A percentile compares a stretch with the other conserved stretches of the same genome.
Evolutionary conservation across 768 basidiomycete genomes (phyloP).

Genomic region (Crepidotus variabilis): DNA sequence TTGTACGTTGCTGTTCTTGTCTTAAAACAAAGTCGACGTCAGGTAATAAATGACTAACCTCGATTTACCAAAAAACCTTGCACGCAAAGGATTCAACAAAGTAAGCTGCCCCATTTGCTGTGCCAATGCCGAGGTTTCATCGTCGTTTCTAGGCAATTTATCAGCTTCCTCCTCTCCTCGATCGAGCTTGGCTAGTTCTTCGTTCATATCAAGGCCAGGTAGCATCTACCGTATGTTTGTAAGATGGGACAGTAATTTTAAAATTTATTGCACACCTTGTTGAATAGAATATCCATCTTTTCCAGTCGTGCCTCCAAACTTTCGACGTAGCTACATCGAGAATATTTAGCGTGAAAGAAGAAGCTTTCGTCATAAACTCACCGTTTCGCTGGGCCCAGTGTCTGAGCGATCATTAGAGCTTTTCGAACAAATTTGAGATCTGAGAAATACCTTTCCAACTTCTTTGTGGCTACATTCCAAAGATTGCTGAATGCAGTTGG

Average conservation of each 20-base stretch:
- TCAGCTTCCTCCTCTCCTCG: constrained; percentile 34
- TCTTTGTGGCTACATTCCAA: constrained; percentile 67
- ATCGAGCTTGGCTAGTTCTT: constrained; percentile 45
- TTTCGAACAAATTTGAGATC: neutral
- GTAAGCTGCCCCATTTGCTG: constrained; percentile 32
- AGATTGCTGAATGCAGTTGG: constrained; percentile 56
- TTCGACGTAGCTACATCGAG: constrained; percentile 52
- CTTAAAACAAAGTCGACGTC: neutral
- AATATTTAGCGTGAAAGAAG: constrained; percentile 21
- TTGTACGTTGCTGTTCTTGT: constrained; percentile 14
- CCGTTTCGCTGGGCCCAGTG: constrained; percentile 64
- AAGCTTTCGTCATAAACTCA: constrained; percentile 21
- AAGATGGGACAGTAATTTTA: neutral
- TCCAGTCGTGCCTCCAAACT: constrained; percentile 57
- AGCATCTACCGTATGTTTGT: constrained; percentile 20
- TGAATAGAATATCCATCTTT: constrained; percentile 61
- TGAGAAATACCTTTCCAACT: constrained; percentile 54
- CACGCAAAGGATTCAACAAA: constrained; percentile 29
- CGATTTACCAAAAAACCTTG: constrained; percentile 48
- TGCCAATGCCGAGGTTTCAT: constrained; percentile 24
- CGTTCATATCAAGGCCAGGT: constrained; percentile 60
- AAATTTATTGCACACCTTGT: constrained; percentile 35
- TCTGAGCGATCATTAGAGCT: constrained; percentile 20
- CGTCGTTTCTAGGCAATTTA: constrained; percentile 27
- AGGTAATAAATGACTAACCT: constrained; percentile 22